These are phyloP conservation scores for Knufia petricola DNA, from an alignment of 2,329 filamentous ascomycete genomes.

Conservation along the genomic window DNA sequence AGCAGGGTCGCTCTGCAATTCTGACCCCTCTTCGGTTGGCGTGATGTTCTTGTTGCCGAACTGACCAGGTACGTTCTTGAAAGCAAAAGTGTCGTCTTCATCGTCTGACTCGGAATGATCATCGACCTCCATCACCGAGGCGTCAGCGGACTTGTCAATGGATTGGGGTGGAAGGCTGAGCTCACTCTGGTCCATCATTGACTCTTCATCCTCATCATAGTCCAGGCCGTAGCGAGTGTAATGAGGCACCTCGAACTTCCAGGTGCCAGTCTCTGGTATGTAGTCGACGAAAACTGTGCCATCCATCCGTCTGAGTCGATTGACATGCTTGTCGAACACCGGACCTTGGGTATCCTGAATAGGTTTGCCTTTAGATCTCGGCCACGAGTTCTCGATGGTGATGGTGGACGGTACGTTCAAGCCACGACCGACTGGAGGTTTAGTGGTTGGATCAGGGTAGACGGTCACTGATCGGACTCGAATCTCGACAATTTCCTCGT, in stretches of 20 bases:
- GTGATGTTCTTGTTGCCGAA: constrained; percentile 57
- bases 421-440: constrained; percentile 75
- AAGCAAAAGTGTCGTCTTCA: constrained; percentile 51
- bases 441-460: constrained; percentile 64
- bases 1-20: constrained; percentile 65
- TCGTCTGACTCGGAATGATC: constrained; percentile 23
- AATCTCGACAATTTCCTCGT: constrained; percentile 65
- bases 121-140: constrained; percentile 23
- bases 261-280: constrained; percentile 67
- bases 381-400: constrained; percentile 86
- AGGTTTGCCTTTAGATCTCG: constrained; percentile 56
- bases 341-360: constrained; percentile 52
- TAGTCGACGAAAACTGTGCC: constrained; percentile 79
- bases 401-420: constrained; percentile 87
- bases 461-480: constrained; percentile 74
- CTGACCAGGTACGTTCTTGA: constrained; percentile 62
- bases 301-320: constrained; percentile 65
- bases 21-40: constrained; percentile 50
- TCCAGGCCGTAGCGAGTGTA: constrained; percentile 92
- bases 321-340: constrained; percentile 69
- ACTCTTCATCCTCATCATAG: constrained; percentile 57
- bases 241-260: constrained; percentile 90
- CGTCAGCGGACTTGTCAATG: constrained; percentile 13
- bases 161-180: constrained; percentile 44
- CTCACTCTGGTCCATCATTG: constrained; percentile 42